Evolutionary conservation across 2,329 filamentous ascomycete genomes (phyloP), one percentile per base, ranked within the genome.

Genomic region (Aspergillus costaricaensis): DNA sequence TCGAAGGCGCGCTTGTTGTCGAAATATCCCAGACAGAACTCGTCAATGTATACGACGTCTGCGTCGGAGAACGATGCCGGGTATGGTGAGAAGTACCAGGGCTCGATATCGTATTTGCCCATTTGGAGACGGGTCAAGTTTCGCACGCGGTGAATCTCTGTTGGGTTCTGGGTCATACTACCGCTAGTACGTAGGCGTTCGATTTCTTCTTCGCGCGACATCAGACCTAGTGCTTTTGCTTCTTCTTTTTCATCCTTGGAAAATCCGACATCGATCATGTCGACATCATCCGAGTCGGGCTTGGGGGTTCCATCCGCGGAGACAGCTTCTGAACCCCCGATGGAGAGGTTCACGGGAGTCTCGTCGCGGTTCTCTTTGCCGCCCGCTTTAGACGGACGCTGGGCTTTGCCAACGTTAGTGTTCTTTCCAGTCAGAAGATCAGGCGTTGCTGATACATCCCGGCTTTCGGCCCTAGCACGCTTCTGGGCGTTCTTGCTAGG

Each of bases 41-140:
- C 96, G 84, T 96, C 97, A 69, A 99, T 94, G 79, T 91, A 97
- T 66, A 98, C 91, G 65, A 95, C 84, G 67, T 99, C 95, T 67
- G 90, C 90, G 68, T 95, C 90, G 21, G 89, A 89, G 74, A 96
- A 98, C 2, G 88, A 83, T 72, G 96, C 90, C 0, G 95, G 95
- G 70, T 99, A 99, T 0, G 95, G 95, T 5, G 92, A 96, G 80
- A 99, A 99, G 77, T 99, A 99, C 95, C 95, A 99, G 0, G 95
- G 95, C 74, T 96, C 96, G 47, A 99, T 86, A 70, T 97, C 92
- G 73, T 88, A 90, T 68, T 89, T 88, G 48, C 95, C 96, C 82
- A 99, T 98, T 74, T 98, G 94, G 3, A 99, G 89, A 67, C 90
- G 93, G 57, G 91, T 91, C 66, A 99, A 88, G 73, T 99, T 99